phyloP scores from a whole-genome alignment of 225 moss, liverwort and hornwort species.

The Marchantia paleacea region DNA sequence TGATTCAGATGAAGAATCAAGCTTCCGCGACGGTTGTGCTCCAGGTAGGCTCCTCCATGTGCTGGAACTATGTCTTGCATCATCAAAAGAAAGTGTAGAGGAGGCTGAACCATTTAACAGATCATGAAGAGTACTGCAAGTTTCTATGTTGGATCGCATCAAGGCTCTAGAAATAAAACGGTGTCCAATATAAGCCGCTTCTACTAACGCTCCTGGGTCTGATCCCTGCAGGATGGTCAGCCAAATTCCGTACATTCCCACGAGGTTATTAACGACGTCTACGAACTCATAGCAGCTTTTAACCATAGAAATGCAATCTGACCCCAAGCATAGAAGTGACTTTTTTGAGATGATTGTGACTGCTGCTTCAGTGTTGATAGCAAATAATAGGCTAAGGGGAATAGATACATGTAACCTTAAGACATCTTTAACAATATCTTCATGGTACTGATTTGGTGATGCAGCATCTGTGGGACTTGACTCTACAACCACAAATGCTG shows the following conservation, averaged over 20 bases:
- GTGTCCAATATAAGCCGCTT: no score
- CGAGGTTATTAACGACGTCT: background rate
- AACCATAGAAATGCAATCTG: no score
- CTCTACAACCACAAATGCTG: constrained; percentile 49
- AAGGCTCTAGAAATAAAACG: no score
- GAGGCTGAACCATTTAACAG: no score
- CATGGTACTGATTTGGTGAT: background rate
- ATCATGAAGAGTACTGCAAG: no score
- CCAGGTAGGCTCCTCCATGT: background rate
- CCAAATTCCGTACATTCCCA: background rate
- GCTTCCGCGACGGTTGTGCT: background rate
- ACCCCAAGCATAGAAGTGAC: no score
- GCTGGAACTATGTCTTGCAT: background rate
- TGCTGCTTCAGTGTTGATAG: no score
- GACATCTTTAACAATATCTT: background rate
- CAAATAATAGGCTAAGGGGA: no score
- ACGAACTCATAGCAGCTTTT: background rate
- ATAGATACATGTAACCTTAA: no score
- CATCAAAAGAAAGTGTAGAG: no score
- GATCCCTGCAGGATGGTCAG: constrained; percentile 2
- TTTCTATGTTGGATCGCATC: no score
- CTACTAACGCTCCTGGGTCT: background rate
- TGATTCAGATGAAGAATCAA: background rate
- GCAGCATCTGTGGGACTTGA: constrained; percentile 44
- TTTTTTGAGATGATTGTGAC: no score